These are phyloP conservation scores for Suhomyces emberorum DNA, from an alignment of 805 yeast genomes.

Conservation along the genomic window DNA sequence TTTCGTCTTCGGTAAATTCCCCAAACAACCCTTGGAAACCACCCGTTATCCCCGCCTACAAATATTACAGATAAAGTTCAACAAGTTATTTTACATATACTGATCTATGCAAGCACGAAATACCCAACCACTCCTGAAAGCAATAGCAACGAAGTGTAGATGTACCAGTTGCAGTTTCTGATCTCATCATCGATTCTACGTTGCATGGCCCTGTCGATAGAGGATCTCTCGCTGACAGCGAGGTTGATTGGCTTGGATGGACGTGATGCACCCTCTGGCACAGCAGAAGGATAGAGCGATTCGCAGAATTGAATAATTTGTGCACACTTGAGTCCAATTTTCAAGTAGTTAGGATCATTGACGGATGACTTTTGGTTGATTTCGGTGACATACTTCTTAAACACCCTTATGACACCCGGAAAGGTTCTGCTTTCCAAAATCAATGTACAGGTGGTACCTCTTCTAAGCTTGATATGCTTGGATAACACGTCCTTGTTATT, in stretches of 20 bases:
- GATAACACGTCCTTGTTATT: conserved; percentile 73
- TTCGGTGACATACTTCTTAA: conserved; percentile 65
- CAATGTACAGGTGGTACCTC: conserved; percentile 78
- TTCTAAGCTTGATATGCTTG: conserved; percentile 79
- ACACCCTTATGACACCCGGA: conserved; percentile 71
- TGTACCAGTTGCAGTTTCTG: too few relatives aligned
- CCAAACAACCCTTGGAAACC: too few relatives aligned
- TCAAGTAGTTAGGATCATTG: conserved; percentile 80
- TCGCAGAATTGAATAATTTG: conserved; percentile 88
- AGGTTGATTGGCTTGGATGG: conserved; percentile 8
- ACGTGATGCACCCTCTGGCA: conserved; percentile 30
- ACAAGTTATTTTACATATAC: too few relatives aligned
- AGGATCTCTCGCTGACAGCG: conserved; percentile 8
- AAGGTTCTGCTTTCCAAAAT: conserved; percentile 72
- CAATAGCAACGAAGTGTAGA: too few relatives aligned
- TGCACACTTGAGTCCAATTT: conserved; percentile 81
- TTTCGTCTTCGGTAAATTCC: too few relatives aligned
- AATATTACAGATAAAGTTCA: too few relatives aligned
- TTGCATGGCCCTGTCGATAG: conserved; percentile 9
- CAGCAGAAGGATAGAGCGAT: conserved; percentile 56
- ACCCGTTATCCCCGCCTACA: too few relatives aligned
- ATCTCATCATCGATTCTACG: conserved; percentile 8
- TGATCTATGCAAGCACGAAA: too few relatives aligned
- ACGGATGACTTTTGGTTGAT: conserved; percentile 81
- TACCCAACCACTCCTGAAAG: too few relatives aligned